Conservation (phyloP, 495 filamentous ascomycete genomes). For the Penicillium tannophilum region DNA sequence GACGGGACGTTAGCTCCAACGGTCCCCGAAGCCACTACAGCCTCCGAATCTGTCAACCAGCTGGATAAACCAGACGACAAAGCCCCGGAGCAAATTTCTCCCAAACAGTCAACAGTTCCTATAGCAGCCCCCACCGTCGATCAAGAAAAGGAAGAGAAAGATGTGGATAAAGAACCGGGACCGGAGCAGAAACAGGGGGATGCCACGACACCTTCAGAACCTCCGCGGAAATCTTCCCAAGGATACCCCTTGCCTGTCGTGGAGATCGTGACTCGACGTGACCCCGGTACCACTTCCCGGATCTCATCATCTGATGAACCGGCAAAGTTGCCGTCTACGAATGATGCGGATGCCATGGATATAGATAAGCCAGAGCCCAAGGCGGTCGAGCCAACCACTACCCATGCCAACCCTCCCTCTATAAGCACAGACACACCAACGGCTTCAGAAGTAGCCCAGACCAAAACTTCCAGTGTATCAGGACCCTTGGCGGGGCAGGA, state of each 20-base stretch:
- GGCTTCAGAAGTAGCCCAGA: conserved; percentile 11
- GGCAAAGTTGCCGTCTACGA: neutral
- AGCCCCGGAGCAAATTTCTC: neutral
- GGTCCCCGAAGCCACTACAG: neutral
- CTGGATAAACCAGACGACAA: neutral
- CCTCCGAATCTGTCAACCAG: neutral
- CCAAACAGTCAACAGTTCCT: neutral
- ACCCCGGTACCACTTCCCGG: neutral
- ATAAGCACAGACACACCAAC: conserved; percentile 12
- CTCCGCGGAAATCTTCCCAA: neutral
- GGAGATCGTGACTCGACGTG: conserved; percentile 12
- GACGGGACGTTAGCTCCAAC: neutral
- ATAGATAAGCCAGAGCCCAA: conserved; percentile 9
- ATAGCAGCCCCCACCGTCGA: neutral
- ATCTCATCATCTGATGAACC: conserved; percentile 1
- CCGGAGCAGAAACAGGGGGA: neutral
- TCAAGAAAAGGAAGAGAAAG: neutral
- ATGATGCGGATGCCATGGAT: conserved; percentile 16
- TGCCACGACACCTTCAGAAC: neutral
- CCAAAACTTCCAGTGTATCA: conserved; percentile 6
- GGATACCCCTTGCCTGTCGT: conserved; percentile 12
- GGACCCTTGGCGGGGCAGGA: conserved; percentile 5
- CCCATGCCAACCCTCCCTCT: neutral
- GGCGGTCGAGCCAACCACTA: neutral
- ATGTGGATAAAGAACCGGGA: neutral